Percentiles rank a stretch among this genome's conserved stretches.
These are phyloP conservation scores for Solanum paucissectum DNA, from an alignment of 257 asterid species.

Conservation along the genomic window DNA sequence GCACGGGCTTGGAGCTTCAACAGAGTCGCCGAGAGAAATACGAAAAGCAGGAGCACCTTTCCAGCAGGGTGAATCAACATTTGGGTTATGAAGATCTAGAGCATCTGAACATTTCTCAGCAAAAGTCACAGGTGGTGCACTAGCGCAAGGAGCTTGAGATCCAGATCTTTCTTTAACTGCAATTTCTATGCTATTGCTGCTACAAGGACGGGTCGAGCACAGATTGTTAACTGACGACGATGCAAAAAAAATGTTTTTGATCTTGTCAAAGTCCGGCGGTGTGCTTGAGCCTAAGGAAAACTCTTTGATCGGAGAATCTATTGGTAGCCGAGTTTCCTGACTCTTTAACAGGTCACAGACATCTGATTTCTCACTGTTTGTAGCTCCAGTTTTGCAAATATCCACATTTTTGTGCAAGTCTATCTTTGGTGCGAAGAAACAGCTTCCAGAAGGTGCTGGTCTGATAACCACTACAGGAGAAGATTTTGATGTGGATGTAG, in stretches of 20 bases:
- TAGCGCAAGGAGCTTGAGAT: conserved; percentile 27
- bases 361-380: conserved; percentile 16
- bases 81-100: conserved; percentile 48
- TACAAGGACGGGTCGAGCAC: conserved; percentile 15
- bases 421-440: conserved; percentile 7
- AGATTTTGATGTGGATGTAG: conserved; percentile 32
- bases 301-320: conserved; percentile 19
- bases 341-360: conserved; percentile 13
- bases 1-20: conserved; percentile 28
- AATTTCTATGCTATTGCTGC: conserved; percentile 12
- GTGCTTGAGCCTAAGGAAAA: conserved; percentile 19
- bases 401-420: conserved; percentile 20
- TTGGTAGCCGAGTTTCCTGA: conserved; percentile 21
- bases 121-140: conserved; percentile 24
- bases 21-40: conserved; percentile 27
- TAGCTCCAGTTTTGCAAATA: conserved; percentile 17
- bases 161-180: conserved; percentile 15
- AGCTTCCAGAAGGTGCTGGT: conserved; percentile 43
- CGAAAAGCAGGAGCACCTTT: conserved; percentile 70
- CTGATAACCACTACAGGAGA: conserved; percentile 63
- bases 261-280: conserved; percentile 18
- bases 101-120: conserved; percentile 40
- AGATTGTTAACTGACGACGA: not conserved
- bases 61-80: conserved; percentile 97
- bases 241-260: conserved; percentile 1